phyloP scores from a whole-genome alignment of 1,284 basidiomycete species.

The Volvariella surrecta region DNA sequence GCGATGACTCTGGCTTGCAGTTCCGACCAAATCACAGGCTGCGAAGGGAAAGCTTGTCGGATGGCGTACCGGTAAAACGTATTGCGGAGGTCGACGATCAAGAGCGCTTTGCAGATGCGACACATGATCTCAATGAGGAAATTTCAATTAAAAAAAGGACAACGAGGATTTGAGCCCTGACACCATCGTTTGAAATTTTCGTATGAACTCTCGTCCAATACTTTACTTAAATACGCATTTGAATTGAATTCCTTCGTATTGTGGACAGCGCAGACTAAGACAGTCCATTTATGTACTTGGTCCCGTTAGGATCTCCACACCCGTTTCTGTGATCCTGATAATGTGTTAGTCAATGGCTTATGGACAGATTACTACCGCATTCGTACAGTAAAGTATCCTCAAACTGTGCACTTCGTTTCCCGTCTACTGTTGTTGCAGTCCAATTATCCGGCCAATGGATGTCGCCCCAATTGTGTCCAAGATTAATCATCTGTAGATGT shows the following conservation, averaged over 20 bases:
- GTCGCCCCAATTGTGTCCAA: slow-evolving; percentile 65
- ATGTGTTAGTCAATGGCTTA: slow-evolving; percentile 14
- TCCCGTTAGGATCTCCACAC: slow-evolving; percentile 86
- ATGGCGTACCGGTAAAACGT: slow-evolving; percentile 51
- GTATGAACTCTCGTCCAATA: no score
- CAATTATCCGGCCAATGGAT: slow-evolving; percentile 87
- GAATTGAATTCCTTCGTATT: no score
- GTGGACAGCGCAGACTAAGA: no score
- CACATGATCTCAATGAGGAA: slow-evolving; percentile 59
- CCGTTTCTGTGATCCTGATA: slow-evolving; percentile 82
- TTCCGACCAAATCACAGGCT: slow-evolving; percentile 36
- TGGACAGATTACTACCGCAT: slow-evolving; percentile 20
- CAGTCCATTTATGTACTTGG: slow-evolving; percentile 26
- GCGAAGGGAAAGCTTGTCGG: slow-evolving; percentile 54
- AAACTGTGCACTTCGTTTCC: slow-evolving; percentile 87
- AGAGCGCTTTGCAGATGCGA: slow-evolving; percentile 46
- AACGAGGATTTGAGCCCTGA: background rate
- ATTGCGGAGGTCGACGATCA: slow-evolving; percentile 48
- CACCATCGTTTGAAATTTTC: background rate
- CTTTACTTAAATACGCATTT: no score
- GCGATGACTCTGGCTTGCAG: slow-evolving; percentile 30
- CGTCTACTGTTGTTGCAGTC: slow-evolving; percentile 91
- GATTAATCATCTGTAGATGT: slow-evolving; percentile 77
- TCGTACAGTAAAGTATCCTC: slow-evolving; percentile 86
- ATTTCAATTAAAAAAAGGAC: slow-evolving; percentile 28